Conservation (phyloP, 768 basidiomycete species). For the Tylopilus subfusipes region DNA sequence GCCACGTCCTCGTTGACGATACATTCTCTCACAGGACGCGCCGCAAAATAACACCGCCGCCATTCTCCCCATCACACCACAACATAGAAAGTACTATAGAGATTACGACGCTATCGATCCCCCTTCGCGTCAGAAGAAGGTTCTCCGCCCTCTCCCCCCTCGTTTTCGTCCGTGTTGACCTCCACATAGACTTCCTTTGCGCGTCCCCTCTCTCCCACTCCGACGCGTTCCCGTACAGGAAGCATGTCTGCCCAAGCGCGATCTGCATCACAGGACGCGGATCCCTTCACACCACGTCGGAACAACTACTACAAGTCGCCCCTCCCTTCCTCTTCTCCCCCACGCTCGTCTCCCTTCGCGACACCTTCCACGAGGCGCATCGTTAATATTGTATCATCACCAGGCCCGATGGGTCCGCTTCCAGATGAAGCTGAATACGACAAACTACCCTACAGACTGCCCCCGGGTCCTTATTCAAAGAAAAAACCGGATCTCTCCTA, state of each 20-base stretch:
- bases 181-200: constrained; percentile 22
- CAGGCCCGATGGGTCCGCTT: constrained; percentile 67
- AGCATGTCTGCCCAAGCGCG: constrained; percentile 30
- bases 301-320: constrained; percentile 44
- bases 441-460: constrained; percentile 69
- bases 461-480: constrained; percentile 77
- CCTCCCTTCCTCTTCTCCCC: constrained; percentile 61
- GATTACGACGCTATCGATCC: constrained; percentile 34
- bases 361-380: constrained; percentile 55
- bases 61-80: constrained; percentile 51
- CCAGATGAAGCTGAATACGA: constrained; percentile 66
- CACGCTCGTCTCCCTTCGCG: constrained; percentile 54
- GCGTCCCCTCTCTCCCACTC: constrained; percentile 46
- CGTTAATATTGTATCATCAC: constrained; percentile 80
- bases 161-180: constrained; percentile 1
- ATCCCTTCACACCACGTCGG: constrained; percentile 51
- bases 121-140: constrained; percentile 31
- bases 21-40: constrained; percentile 21
- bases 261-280: constrained; percentile 33
- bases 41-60: constrained; percentile 27
- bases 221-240: constrained; percentile 33
- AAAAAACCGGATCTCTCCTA: constrained; percentile 87
- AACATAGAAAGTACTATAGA: constrained; percentile 59
- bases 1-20: constrained; percentile 17
- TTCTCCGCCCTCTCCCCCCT: constrained; percentile 1